Percentiles rank a stretch among this genome's conserved stretches.
Conservation (phyloP, 495 filamentous ascomycete genomes). For the Rostrohypoxylon terebratum region DNA sequence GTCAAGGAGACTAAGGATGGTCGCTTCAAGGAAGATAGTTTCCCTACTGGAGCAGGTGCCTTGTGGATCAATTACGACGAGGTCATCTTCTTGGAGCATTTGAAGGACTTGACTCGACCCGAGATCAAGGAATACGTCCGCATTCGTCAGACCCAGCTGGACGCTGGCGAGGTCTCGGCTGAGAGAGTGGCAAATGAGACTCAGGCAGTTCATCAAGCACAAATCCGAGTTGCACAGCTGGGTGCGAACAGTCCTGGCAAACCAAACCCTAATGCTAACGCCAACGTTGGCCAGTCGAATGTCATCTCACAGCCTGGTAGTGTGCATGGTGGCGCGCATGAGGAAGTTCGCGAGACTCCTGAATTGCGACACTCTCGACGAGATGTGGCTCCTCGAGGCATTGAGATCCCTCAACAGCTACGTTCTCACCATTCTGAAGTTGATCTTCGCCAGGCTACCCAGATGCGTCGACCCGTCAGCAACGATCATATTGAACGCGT, state of each 20-base stretch:
- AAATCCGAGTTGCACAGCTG: slow-evolving; percentile 50
- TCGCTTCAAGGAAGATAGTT: slow-evolving; percentile 59
- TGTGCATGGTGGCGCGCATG: slow-evolving; percentile 29
- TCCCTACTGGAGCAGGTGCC: slow-evolving; percentile 63
- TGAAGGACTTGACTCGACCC: slow-evolving; percentile 55
- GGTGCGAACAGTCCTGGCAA: slow-evolving; percentile 5
- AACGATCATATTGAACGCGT: slow-evolving; percentile 55
- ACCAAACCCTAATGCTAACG: not conserved
- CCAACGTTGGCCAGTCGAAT: not conserved
- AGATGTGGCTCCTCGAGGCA: slow-evolving; percentile 26
- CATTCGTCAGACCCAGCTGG: slow-evolving; percentile 62
- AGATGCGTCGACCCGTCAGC: slow-evolving; percentile 26
- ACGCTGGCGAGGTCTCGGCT: slow-evolving; percentile 57
- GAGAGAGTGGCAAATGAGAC: slow-evolving; percentile 61
- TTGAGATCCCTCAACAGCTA: slow-evolving; percentile 14
- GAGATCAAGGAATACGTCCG: slow-evolving; percentile 68
- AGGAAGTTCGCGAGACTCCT: slow-evolving; percentile 35
- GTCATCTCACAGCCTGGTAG: slow-evolving; percentile 11
- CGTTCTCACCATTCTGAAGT: slow-evolving; percentile 43
- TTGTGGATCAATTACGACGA: slow-evolving; percentile 69
- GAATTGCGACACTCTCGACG: slow-evolving; percentile 51
- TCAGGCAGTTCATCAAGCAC: slow-evolving; percentile 60
- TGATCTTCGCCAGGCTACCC: slow-evolving; percentile 38
- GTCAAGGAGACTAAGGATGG: slow-evolving; percentile 63
- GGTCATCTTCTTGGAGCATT: slow-evolving; percentile 60